Conservation (phyloP, 2,329 filamentous ascomycete species). For the Microcera coccophila region DNA sequence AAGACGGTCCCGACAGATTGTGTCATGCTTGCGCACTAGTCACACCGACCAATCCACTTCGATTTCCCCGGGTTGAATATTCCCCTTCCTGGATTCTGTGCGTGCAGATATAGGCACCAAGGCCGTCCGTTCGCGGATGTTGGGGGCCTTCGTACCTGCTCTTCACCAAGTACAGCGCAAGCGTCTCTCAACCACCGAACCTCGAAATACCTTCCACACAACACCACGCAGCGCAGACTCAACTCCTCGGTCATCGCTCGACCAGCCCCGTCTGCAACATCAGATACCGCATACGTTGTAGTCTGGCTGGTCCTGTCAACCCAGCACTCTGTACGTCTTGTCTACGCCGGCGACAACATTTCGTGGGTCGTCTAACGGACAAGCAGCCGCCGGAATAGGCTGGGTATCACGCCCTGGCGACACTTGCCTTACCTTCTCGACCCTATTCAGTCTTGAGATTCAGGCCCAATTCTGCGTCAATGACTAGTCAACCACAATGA, state of each 20-base stretch:
- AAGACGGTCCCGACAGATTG: slow-evolving; percentile 33
- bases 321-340: slow-evolving; percentile 24
- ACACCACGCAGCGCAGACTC: slow-evolving; percentile 12
- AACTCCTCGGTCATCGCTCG: background rate
- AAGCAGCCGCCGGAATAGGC: slow-evolving; percentile 27
- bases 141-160: background rate
- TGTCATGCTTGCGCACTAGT: slow-evolving; percentile 31
- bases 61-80: slow-evolving; percentile 28
- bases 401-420: slow-evolving; percentile 20
- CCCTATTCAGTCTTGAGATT: background rate
- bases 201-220: slow-evolving; percentile 12
- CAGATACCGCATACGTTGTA: no score
- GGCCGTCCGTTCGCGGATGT: background rate
- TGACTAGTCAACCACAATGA: slow-evolving; percentile 37
- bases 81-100: slow-evolving; percentile 22
- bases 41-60: slow-evolving; percentile 22
- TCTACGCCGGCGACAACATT: slow-evolving; percentile 8
- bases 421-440: slow-evolving; percentile 11
- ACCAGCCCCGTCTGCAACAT: slow-evolving; percentile 1
- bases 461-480: slow-evolving; percentile 24
- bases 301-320: slow-evolving; percentile 3
- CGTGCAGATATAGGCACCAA: slow-evolving; percentile 25
- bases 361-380: slow-evolving; percentile 9
- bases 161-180: background rate
- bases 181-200: background rate